These are phyloP conservation scores for Starmerella apis DNA, from an alignment of 805 yeast genomes.

Conservation along the genomic window DNA sequence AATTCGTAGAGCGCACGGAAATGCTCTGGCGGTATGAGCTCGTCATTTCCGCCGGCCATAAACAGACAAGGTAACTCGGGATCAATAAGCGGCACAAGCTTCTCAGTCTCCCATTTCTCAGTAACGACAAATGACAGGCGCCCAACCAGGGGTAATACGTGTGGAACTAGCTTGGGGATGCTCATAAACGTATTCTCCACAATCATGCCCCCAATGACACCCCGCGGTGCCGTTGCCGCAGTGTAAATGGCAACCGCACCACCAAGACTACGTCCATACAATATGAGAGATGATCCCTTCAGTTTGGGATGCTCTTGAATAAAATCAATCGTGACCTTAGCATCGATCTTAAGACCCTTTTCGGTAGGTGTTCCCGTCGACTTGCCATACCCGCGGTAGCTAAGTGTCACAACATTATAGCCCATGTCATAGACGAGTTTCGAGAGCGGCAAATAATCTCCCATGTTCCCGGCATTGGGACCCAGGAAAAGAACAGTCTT, in stretches of 20 bases:
- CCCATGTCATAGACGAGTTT: conserved; percentile 54
- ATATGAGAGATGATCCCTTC: conserved; percentile 43
- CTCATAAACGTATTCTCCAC: conserved; percentile 80
- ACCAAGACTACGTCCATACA: conserved; percentile 86
- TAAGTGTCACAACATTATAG: conserved; percentile 71
- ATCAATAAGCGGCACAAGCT: conserved; percentile 43
- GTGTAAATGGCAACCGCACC: conserved; percentile 89
- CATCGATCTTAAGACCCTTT: conserved; percentile 69
- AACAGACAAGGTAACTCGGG: conserved; percentile 54
- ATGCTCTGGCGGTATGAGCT: conserved; percentile 82
- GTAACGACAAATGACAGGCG: conserved; percentile 43
- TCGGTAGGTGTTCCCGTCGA: conserved; percentile 72
- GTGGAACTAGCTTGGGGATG: conserved; percentile 52
- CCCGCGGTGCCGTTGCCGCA: conserved; percentile 43
- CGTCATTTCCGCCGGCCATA: conserved; percentile 67
- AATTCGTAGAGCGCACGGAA: conserved; percentile 51
- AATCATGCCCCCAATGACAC: conserved; percentile 50
- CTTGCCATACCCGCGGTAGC: conserved; percentile 84
- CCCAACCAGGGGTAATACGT: conserved; percentile 31
- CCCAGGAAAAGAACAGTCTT: conserved; percentile 69
- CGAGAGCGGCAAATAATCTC: conserved; percentile 76
- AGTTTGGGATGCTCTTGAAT: conserved; percentile 46
- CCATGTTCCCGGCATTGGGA: conserved; percentile 96
- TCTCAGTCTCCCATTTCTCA: conserved; percentile 75
- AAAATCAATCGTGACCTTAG: conserved; percentile 56